Evolutionary conservation across 176 grass and related monocot genomes (phyloP), one percentile per base, ranked within the genome.

Genomic region (Cenchrus fungigraminus): DNA sequence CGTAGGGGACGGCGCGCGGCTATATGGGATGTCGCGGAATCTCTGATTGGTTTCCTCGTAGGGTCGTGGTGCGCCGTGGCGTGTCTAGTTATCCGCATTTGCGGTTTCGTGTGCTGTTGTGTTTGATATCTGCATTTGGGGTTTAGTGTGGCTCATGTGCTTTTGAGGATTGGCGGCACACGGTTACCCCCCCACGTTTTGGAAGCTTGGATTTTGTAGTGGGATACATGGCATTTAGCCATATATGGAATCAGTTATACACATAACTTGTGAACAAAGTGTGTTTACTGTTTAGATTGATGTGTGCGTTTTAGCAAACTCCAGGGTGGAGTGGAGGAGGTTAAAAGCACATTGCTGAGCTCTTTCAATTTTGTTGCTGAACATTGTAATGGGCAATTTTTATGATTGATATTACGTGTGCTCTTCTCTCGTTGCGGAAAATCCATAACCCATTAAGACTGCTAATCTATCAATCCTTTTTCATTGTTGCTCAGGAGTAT

Each of bases 401-500:
- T 61, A 76, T 20, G 1, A 15, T 76, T 57, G 47, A 50, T 75
- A 76, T 57, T 50, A 80, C 64, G 7, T 1, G 3, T 64, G 34
- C n/a, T 58, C 37, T 81, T n/a, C 19, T 68, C 73, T 74, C 0
- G n/a, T 46, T 56, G 32, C 50, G 68, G 74, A 10, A 68, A 73
- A 58, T 16, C 52, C 15, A 42, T 34, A 44, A 31, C 37, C 28
- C 12, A 14, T 9, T 56, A 22, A 54, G 31, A 17, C 45, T 78
- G 14, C 15, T 59, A 12, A 61, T 57, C 49, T 81, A 29, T 77
- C 52, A 37, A 55, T 87, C 68, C 85, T 0, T 54, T 54, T 0
- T 49, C 46, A 17, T 81, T 79, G 17, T 17, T 60, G 17, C 46
- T 61, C 86, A 97, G 97, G 94, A 96, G 61, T 99, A 99, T 85